These are phyloP conservation scores for Corynascus novoguineensis DNA, from an alignment of 495 filamentous ascomycete genomes.

Conservation along the genomic window DNA sequence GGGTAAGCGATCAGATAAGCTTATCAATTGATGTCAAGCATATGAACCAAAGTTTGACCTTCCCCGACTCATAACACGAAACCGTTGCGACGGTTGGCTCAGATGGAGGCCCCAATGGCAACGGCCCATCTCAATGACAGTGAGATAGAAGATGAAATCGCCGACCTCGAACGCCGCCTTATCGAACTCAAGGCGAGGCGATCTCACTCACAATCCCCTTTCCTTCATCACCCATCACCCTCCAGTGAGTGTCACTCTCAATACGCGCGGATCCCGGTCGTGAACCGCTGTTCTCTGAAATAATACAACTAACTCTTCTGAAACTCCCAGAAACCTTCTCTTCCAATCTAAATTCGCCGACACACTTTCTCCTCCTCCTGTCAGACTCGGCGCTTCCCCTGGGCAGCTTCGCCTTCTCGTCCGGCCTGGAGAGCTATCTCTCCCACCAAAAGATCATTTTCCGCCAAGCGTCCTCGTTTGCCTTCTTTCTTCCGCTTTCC, in stretches of 20 bases:
- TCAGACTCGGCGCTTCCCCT: slow-evolving; percentile 93
- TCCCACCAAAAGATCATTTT: slow-evolving; percentile 57
- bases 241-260: neutral
- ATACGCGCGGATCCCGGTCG: no score
- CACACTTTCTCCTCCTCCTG: slow-evolving; percentile 82
- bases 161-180: slow-evolving; percentile 36
- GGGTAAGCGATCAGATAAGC: slow-evolving; percentile 11
- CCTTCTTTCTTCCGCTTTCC: slow-evolving; percentile 72
- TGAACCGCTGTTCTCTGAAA: neutral
- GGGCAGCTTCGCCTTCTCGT: slow-evolving; percentile 95
- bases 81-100: neutral
- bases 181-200: slow-evolving; percentile 28
- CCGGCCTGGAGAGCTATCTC: slow-evolving; percentile 88
- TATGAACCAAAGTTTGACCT: neutral
- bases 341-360: slow-evolving; percentile 21
- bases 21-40: slow-evolving; percentile 8
- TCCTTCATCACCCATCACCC: neutral
- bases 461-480: slow-evolving; percentile 46
- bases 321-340: neutral
- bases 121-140: neutral
- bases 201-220: neutral
- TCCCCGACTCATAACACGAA: neutral
- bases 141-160: slow-evolving; percentile 30
- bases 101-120: neutral
- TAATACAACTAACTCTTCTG: neutral